A percentile compares a stretch with the other conserved stretches of the same genome.
These are phyloP conservation scores for Ascochyta pisi DNA, from an alignment of 2,329 filamentous ascomycete genomes.

Conservation along the genomic window DNA sequence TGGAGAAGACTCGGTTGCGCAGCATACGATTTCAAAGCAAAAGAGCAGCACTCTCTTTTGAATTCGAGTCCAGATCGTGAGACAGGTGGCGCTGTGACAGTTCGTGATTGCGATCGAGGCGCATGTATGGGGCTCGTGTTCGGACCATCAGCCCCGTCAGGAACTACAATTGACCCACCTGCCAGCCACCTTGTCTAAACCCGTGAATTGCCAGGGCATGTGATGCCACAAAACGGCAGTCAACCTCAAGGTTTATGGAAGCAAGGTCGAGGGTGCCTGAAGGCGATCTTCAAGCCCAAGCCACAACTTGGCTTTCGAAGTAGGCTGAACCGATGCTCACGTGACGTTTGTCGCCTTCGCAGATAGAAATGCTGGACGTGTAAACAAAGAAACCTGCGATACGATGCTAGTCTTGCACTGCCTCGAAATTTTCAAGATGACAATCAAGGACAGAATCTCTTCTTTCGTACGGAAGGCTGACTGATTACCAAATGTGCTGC, in stretches of 20 bases:
- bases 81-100: slow-evolving; percentile 30
- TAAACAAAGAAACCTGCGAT: slow-evolving; percentile 6
- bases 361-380: neutral
- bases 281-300: slow-evolving; percentile 38
- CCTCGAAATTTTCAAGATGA: neutral
- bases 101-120: slow-evolving; percentile 21
- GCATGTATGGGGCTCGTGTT: slow-evolving; percentile 24
- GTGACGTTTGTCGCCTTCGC: neutral
- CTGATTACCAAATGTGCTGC: slow-evolving; percentile 19
- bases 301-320: slow-evolving; percentile 30
- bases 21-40: slow-evolving; percentile 44
- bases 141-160: slow-evolving; percentile 26
- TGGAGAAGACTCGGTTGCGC: slow-evolving; percentile 44
- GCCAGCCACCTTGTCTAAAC: slow-evolving; percentile 21
- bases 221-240: slow-evolving; percentile 5
- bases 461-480: slow-evolving; percentile 19
- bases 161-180: slow-evolving; percentile 17
- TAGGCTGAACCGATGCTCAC: slow-evolving; percentile 17
- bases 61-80: slow-evolving; percentile 24
- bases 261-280: slow-evolving; percentile 49
- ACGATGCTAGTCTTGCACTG: slow-evolving; percentile 14
- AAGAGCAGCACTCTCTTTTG: slow-evolving; percentile 7
- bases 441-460: neutral
- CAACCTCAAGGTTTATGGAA: slow-evolving; percentile 47
- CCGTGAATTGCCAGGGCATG: slow-evolving; percentile 1